phyloP scores from a whole-genome alignment of 202 grass and related monocot genomes.

The Eragrostis tef region DNA sequence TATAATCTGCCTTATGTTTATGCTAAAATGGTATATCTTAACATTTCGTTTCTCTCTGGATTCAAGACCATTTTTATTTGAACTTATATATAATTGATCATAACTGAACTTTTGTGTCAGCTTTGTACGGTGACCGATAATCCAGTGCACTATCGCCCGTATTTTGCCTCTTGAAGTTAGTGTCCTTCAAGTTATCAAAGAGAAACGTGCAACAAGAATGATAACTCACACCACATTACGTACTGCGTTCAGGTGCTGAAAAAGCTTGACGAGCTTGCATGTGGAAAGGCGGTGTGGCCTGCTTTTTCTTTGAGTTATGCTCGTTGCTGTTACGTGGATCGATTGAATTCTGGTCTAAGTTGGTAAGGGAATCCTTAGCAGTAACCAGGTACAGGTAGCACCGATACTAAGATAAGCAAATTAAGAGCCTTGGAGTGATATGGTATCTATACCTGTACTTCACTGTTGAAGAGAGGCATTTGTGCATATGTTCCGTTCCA shows the following conservation, averaged over 20 bases:
- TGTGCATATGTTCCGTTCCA: constrained; percentile 50
- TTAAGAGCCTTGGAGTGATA: neutral
- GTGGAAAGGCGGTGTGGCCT: neutral
- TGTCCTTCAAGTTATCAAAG: neutral
- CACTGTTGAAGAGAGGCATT: constrained; percentile 7
- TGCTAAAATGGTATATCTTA: neutral
- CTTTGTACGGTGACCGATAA: neutral
- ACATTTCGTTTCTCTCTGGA: too few relatives aligned
- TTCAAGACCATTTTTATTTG: too few relatives aligned
- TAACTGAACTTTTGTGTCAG: neutral
- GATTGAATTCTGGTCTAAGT: constrained; percentile 34
- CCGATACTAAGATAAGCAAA: constrained; percentile 43
- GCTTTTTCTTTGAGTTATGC: constrained; percentile 30
- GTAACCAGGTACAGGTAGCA: constrained; percentile 14
- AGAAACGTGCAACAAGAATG: constrained; percentile 28
- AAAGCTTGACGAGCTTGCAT: constrained; percentile 33
- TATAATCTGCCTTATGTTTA: neutral
- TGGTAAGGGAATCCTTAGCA: constrained; percentile 37
- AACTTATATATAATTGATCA: neutral
- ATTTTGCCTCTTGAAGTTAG: neutral
- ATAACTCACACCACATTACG: neutral
- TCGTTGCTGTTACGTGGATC: constrained; percentile 32
- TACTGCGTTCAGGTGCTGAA: constrained; percentile 17
- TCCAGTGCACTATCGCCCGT: neutral
- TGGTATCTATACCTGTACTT: constrained; percentile 40